Evolutionary conservation across 805 yeast species (phyloP).

Genomic region (Torulaspora gathmanii): DNA sequence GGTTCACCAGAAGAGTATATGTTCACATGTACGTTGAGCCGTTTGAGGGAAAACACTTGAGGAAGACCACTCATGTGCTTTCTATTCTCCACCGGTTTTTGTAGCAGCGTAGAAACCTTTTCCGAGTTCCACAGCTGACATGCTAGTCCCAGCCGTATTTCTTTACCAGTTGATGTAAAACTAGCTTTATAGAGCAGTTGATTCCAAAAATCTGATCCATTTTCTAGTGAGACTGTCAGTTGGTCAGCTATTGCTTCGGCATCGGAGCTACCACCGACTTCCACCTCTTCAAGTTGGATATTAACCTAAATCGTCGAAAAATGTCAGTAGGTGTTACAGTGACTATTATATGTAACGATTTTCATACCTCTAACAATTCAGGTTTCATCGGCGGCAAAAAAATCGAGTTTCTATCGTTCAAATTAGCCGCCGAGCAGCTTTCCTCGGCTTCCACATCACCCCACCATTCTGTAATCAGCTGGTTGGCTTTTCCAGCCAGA

Average conservation of each 20-base stretch:
- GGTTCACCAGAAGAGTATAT: constrained; percentile 2
- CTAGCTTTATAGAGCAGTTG: constrained; percentile 8
- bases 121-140: constrained; percentile 17
- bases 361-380: constrained; percentile 11
- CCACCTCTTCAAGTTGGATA: neutral
- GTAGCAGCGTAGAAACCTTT: constrained; percentile 12
- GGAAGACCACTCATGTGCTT: constrained; percentile 9
- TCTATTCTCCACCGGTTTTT: constrained; percentile 13
- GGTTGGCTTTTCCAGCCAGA: constrained; percentile 1
- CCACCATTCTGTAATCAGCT: constrained; percentile 9
- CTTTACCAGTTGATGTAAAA: neutral
- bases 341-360: neutral
- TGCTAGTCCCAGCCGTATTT: constrained; percentile 5
- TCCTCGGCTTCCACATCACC: neutral
- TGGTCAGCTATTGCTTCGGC: neutral
- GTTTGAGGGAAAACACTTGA: constrained; percentile 5
- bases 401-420: neutral
- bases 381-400: constrained; percentile 18
- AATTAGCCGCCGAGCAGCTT: neutral
- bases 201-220: constrained; percentile 9
- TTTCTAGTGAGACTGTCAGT: neutral
- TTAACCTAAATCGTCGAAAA: constrained; percentile 1
- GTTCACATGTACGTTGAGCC: constrained; percentile 1
- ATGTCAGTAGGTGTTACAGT: neutral
- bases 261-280: neutral